Base-by-base conservation (phyloP, 148 eudicot genomes). In the Rhododendron griersonianum region DNA sequence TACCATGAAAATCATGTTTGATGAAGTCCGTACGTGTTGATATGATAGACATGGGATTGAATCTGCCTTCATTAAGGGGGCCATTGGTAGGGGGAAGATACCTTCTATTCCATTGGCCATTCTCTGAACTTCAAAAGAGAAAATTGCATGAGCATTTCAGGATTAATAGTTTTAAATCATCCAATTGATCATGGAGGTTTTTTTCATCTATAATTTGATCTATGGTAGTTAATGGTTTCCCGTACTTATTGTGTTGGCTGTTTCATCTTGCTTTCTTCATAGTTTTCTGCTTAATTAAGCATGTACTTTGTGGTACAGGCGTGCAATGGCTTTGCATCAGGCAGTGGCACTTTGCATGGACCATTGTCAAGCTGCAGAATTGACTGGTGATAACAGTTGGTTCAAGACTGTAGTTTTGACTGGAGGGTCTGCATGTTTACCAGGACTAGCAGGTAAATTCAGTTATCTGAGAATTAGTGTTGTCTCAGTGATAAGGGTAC, bases 291-390 rank as follows among this genome's bases (percentile, higher is more conserved):
- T 51, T 76, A 25, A 61, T 55, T 81, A 35, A 81, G 9, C 30
- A 63, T 45, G 28, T 69, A 69, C 44, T 59, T 23, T 76, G 25
- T 81, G 84, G 65, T 44, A 80, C 92, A 96, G 99, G 91, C 93
- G 90, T 80, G 92, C 93, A 45, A 95, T 93, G 98, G 94, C 92
- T 87, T 88, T 96, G 88, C 99, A 96, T 79, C 93, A 93, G 88
- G 98, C 97, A 2, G 93, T 96, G 87, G 95, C 93, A 73, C 95
- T 94, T 73, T 95, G 98, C 92, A 96, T 96, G 90, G 97, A 96
- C 84, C 98, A 93, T 87, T 95, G 99, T 89, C 92, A 90, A 55
- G 97, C 86, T 88, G 97, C 97, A 39, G 97, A 93, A 82, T 90
- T 95, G 87, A 89, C 82, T 15, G 91, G 81, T 55, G 94, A 95